Base-by-base conservation (phyloP, 2,329 filamentous ascomycete species). In the Verticillium zaregamsianum region DNA sequence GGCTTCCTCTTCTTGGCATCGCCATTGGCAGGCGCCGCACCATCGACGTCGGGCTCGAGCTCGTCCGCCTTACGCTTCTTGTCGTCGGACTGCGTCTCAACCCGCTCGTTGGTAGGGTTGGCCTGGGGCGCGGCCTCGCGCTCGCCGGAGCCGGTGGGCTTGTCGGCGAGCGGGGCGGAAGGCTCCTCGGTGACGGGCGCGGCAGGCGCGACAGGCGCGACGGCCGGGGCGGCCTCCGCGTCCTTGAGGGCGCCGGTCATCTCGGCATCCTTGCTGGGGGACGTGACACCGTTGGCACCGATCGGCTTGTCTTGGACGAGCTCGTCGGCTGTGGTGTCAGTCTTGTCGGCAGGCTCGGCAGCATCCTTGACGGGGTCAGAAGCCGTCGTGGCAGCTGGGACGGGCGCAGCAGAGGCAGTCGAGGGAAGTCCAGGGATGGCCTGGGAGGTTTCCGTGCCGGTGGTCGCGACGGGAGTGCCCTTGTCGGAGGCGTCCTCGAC, bases 1-100 rank as follows among this genome's bases (percentile, higher is more conserved):
- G 63, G 63, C 32, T 57, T 64, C 8, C 63, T 65, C 65, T 73
- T 76, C 61, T 66, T 66, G 7, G 59, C n/a, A 9, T 49, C 45
- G 45, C 45, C 45, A 14, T 49, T 49, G 20, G 45, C 60, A 4
- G 63, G 62, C 59, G 25, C 25, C 15, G 67, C 65, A 6, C 68
- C 69, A 8, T 67, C 66, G 20, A 66, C 66, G 25, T 68, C 66
- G 37, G 62, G 54, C 9, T 67, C 68, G 49, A 63, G 35, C 11
- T 75, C 73, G 52, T 76, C 73, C 7, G 75, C 70, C 66, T 77
- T 79, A 59, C 72, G 70, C 65, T 80, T 80, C 68, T 80, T 80
- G 54, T 74, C 73, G 2, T 67, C 63, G 3, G 70, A 70, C n/a
- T 23, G 23, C 57, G 14, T 14, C 14, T 58, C 25, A n/a, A 17